Conservation (phyloP, 352 stramenopile species). For the Phytopythium cucurbitacearum region DNA sequence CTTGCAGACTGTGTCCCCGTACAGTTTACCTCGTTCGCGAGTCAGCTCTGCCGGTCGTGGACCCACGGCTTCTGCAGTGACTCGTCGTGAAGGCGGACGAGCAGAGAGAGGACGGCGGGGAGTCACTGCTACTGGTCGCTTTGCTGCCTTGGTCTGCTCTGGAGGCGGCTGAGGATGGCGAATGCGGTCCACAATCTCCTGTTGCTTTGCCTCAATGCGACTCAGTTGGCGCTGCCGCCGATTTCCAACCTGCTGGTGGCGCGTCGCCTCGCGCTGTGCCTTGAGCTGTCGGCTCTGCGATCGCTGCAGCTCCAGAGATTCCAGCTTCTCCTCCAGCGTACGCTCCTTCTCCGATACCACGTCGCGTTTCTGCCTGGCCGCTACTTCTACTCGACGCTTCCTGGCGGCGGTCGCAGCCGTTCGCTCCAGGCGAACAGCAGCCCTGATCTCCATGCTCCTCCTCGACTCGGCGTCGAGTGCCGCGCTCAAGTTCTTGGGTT, state of each 20-base stretch:
- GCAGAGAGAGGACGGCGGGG: constrained; percentile 5
- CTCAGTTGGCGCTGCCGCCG: constrained; percentile 13
- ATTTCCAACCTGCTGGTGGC: constrained; percentile 15
- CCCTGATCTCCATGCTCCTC: constrained; percentile 15
- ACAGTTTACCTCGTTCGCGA: constrained; percentile 39
- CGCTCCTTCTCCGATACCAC: constrained; percentile 5
- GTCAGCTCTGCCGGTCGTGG: constrained; percentile 25
- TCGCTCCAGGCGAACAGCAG: too few relatives aligned
- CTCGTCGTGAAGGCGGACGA: constrained; percentile 1
- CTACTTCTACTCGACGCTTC: too few relatives aligned
- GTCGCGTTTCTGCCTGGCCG: too few relatives aligned
- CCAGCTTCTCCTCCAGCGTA: constrained; percentile 14
- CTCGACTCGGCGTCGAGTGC: constrained; percentile 21
- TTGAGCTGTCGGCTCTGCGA: constrained; percentile 13
- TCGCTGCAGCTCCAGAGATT: constrained; percentile 13
- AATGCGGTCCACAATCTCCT: constrained; percentile 2
- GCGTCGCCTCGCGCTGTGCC: constrained; percentile 14
- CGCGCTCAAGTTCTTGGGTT: constrained; percentile 32
- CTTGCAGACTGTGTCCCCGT: constrained; percentile 49
- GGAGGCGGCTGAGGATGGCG: constrained; percentile 2
- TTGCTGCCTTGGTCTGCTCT: not conserved
- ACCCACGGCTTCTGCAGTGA: not conserved
- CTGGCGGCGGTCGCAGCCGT: too few relatives aligned
- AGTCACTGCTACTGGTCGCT: not conserved
- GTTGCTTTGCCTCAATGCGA: constrained; percentile 1